phyloP scores from a whole-genome alignment of 345 rosid species.

The Syzygium jambos region DNA sequence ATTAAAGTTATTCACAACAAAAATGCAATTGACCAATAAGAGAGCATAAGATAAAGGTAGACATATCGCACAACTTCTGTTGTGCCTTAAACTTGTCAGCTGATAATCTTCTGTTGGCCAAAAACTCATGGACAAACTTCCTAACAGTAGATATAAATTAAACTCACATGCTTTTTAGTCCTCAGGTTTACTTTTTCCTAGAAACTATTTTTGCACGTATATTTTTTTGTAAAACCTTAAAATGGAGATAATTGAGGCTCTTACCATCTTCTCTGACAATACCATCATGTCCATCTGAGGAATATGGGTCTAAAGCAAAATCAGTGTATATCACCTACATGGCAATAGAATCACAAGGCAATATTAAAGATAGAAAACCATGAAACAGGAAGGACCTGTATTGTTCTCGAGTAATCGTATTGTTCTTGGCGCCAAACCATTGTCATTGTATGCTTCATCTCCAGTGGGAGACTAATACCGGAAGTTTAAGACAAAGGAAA shows the following conservation, averaged over 20 bases:
- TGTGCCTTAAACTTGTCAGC: not conserved
- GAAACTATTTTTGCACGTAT: not conserved
- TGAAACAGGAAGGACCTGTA: not conserved
- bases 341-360: not conserved
- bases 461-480: constrained; percentile 55
- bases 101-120: not conserved
- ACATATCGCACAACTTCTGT: not conserved
- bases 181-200: not conserved
- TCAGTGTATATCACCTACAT: constrained; percentile 78
- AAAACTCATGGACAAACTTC: not conserved
- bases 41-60: not conserved
- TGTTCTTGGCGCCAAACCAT: constrained; percentile 82
- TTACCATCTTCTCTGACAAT: constrained; percentile 84
- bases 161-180: not conserved
- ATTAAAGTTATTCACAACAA: not conserved
- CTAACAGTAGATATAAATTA: not conserved
- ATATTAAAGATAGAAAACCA: not conserved
- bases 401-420: constrained; percentile 68
- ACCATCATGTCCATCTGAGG: constrained; percentile 92
- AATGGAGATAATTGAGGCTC: not conserved
- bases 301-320: constrained; percentile 86
- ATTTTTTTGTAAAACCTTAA: not conserved
- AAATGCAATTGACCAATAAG: not conserved
- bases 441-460: constrained; percentile 86
- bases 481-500: not conserved